Evolutionary conservation across 2,329 filamentous ascomycete genomes (phyloP).

Genomic region (Sclerotinia spermophila): DNA sequence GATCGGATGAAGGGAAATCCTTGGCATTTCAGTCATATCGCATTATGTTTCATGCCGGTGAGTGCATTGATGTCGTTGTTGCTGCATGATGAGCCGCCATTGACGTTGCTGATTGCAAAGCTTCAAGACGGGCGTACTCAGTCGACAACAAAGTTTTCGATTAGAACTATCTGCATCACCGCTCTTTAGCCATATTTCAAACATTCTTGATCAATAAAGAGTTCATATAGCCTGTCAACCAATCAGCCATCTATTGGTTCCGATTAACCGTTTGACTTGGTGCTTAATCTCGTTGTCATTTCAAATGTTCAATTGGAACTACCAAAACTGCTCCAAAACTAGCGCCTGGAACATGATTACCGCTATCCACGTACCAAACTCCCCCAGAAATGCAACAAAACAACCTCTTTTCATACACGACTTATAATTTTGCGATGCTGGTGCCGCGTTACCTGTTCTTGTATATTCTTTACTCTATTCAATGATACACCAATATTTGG

Average conservation of each 20-base stretch:
- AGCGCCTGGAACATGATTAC: background rate
- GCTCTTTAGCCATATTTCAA: background rate
- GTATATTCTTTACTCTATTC: background rate
- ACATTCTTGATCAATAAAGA: background rate
- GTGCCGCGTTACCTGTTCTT: background rate
- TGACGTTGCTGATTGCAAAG: background rate
- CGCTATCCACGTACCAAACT: background rate
- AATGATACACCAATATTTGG: background rate
- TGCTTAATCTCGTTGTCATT: background rate
- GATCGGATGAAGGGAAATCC: conserved; percentile 1
- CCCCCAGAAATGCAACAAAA: too few relatives aligned
- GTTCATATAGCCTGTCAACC: background rate
- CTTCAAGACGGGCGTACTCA: background rate
- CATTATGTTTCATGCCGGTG: background rate
- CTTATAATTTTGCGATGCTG: background rate
- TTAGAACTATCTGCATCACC: background rate
- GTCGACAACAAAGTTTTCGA: background rate
- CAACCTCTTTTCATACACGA: background rate
- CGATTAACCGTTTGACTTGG: background rate
- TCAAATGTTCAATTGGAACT: background rate
- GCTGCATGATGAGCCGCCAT: background rate
- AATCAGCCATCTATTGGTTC: background rate
- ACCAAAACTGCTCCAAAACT: background rate
- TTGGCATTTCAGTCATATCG: background rate
- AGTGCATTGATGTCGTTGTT: background rate